Base-by-base conservation (phyloP, 306 rosid species). In the Rosa chinensis region DNA sequence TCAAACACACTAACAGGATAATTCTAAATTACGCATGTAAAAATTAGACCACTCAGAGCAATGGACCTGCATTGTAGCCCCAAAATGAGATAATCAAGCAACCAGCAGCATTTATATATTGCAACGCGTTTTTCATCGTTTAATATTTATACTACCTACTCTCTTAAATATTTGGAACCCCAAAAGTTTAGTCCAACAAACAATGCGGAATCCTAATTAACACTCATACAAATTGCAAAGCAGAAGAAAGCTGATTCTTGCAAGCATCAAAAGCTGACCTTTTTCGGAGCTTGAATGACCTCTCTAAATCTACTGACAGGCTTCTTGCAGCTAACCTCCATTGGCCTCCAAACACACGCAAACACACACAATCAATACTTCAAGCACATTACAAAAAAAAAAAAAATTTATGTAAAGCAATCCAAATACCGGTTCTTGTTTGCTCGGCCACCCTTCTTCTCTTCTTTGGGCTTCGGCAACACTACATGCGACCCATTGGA, bases 251-350 rank as follows among this genome's bases (percentile, higher is more conserved):
- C 6, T 12, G 35, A 55, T 20, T 55, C 10, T 18, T 5, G 32
- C 28, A 53, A 32, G 4, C 11, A 53, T 44, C 23, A 43, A 43
- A 75, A 23, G 77, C 87, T 66, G 56, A 94, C 98, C 87, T 79
- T 91, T 83, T 95, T 95, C 3, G 98, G 90, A 83, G 86, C 93
- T 83, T 91, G 96, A 20, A 92, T 78, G 20, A 90, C 90, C 63
- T 91, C 99, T 86, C 98, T 87, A 52, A 81, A 82, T 73, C 84
- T 79, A 80, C 92, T 62, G 12, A 75, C 70, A 16, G 78, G 78
- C 58, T 44, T 75, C 32, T 84, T 91, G 88, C 97, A 73, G 79
- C 93, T 91, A 70, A 74, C 98, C 82, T 95, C 97, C 95, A 90
- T 90, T 32, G 99, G 99, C 93, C 99, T 95, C 74, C 63, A 71